Conservation (phyloP, 2,329 filamentous ascomycete species). For the Huntiella omanensis region DNA sequence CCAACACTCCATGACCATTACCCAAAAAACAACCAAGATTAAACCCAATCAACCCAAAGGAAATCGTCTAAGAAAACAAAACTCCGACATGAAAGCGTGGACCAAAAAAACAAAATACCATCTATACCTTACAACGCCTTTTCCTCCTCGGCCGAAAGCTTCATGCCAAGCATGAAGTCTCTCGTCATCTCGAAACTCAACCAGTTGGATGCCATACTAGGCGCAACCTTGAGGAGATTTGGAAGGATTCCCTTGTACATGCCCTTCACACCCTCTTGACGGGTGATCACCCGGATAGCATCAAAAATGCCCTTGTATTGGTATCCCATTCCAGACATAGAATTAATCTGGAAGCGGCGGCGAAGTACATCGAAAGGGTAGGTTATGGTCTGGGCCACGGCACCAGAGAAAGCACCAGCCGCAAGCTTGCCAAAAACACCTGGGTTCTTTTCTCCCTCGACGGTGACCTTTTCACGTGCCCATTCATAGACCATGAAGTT, state of each 20-base stretch:
- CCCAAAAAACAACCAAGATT: background rate
- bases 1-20: too few relatives aligned
- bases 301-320: constrained; percentile 77
- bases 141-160: constrained; percentile 22
- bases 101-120: background rate
- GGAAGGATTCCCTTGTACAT: constrained; percentile 93
- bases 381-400: constrained; percentile 90
- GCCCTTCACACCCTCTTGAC: constrained; percentile 65
- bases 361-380: constrained; percentile 97
- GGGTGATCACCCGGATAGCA: constrained; percentile 62
- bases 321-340: constrained; percentile 96
- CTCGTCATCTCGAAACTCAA: constrained; percentile 88
- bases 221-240: constrained; percentile 89
- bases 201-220: constrained; percentile 98
- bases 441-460: constrained; percentile 73
- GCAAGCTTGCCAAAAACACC: constrained; percentile 61
- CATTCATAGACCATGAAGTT: constrained; percentile 99
- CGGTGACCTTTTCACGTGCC: constrained; percentile 65
- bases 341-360: constrained; percentile 93
- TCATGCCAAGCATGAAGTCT: constrained; percentile 57
- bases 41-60: background rate
- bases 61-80: background rate
- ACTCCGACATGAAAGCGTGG: background rate
- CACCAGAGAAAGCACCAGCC: constrained; percentile 86
- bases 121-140: constrained; percentile 9